Conservation (phyloP, 2,329 filamentous ascomycete species). For the Sclerotiophoma versabilis region DNA sequence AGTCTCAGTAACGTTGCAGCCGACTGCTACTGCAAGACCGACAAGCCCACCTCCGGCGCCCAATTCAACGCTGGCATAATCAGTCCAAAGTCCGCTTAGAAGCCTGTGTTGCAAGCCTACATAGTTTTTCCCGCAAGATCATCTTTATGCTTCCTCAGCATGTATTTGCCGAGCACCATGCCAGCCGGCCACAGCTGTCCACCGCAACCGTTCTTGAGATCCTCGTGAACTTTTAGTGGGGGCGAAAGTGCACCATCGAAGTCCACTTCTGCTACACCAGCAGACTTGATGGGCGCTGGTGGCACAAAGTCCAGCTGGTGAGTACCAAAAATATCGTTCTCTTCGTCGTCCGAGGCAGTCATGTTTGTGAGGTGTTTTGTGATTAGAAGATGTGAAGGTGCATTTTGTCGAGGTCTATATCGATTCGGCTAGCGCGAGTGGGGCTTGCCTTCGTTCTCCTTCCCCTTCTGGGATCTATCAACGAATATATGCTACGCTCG, state of each 20-base stretch:
- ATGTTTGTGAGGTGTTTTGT: not conserved
- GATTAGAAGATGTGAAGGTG: slow-evolving; percentile 5
- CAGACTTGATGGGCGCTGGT: slow-evolving; percentile 59
- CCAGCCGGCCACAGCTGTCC: slow-evolving; percentile 95
- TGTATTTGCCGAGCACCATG: slow-evolving; percentile 84
- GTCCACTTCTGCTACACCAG: slow-evolving; percentile 60
- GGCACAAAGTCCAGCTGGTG: slow-evolving; percentile 63
- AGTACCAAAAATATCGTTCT: slow-evolving; percentile 50
- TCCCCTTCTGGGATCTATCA: not conserved
- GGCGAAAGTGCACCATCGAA: slow-evolving; percentile 77
- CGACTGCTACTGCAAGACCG: slow-evolving; percentile 66
- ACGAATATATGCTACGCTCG: not conserved
- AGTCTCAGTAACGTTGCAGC: slow-evolving; percentile 61
- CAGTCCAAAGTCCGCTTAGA: slow-evolving; percentile 16
- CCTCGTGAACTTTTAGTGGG: slow-evolving; percentile 80
- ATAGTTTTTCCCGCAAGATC: slow-evolving; percentile 72
- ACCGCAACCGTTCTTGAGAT: slow-evolving; percentile 86
- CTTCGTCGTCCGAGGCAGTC: slow-evolving; percentile 36
- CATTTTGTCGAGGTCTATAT: slow-evolving; percentile 16
- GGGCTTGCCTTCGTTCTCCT: slow-evolving; percentile 3
- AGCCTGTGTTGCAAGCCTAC: slow-evolving; percentile 59
- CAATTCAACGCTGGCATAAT: slow-evolving; percentile 74
- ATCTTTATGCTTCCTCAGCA: slow-evolving; percentile 76
- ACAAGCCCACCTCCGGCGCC: slow-evolving; percentile 92
- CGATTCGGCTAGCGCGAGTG: slow-evolving; percentile 16